Evolutionary conservation across 441 rosid species (phyloP).

Genomic region (Rhodomyrtus psidioides): DNA sequence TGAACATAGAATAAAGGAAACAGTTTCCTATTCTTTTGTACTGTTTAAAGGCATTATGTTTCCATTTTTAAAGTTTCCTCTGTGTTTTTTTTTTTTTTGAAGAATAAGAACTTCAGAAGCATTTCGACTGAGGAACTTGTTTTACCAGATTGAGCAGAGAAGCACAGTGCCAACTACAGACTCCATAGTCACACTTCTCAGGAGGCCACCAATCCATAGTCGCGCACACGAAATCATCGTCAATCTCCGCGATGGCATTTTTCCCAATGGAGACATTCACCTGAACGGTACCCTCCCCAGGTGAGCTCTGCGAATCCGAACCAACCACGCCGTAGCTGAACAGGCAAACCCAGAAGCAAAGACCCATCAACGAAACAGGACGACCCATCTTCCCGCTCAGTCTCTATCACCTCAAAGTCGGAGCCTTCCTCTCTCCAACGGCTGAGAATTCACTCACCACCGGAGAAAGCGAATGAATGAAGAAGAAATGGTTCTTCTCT

Average conservation of each 20-base stretch:
- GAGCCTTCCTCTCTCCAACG: background rate
- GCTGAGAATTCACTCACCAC: background rate
- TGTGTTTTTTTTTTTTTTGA: background rate
- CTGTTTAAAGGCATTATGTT: background rate
- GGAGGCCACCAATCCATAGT: constrained; percentile 99
- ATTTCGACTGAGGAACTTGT: background rate
- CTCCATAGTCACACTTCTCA: constrained; percentile 95
- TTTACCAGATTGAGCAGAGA: constrained; percentile 87
- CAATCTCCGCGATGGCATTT: constrained; percentile 55
- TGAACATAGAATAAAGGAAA: background rate
- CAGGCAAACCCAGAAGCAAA: constrained; percentile 20
- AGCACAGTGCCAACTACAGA: constrained; percentile 83
- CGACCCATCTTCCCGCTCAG: constrained; percentile 30
- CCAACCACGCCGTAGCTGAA: constrained; percentile 5
- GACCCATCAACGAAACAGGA: constrained; percentile 22
- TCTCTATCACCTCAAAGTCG: constrained; percentile 3
- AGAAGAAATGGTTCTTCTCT: background rate
- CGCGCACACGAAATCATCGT: constrained; percentile 86
- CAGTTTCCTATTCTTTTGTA: background rate
- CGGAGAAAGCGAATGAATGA: background rate
- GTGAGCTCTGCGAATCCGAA: constrained; percentile 18
- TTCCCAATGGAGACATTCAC: constrained; percentile 46
- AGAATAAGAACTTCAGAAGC: background rate
- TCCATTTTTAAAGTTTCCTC: background rate
- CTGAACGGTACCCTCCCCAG: constrained; percentile 8